phyloP scores from a whole-genome alignment of 768 basidiomycete genomes.

The Lactarius deliciosus region DNA sequence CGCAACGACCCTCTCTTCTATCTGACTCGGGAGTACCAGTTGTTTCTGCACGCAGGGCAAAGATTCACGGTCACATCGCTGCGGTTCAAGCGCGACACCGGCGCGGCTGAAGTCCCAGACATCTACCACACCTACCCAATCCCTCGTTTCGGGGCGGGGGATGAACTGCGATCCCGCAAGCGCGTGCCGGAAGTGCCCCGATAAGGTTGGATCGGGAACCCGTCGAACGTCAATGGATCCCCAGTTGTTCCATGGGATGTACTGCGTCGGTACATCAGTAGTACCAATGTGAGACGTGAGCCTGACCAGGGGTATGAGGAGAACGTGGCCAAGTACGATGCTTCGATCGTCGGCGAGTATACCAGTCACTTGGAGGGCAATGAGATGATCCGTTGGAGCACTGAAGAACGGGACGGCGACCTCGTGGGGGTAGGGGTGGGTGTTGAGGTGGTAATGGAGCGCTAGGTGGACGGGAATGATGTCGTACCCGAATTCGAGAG shows the following conservation, averaged over 20 bases:
- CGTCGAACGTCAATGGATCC: background rate
- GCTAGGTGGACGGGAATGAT: background rate
- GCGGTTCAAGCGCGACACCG: background rate
- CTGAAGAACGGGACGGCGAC: constrained; percentile 16
- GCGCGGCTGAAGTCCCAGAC: constrained; percentile 15
- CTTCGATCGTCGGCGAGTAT: background rate
- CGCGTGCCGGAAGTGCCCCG: background rate
- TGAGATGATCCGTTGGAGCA: constrained; percentile 1
- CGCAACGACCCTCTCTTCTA: background rate
- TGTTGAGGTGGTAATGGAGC: constrained; percentile 7
- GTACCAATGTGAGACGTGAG: background rate
- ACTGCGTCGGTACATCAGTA: background rate
- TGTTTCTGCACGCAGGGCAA: background rate
- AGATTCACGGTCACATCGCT: background rate
- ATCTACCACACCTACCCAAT: background rate
- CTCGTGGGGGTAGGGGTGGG: constrained; percentile 8
- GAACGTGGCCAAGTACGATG: background rate
- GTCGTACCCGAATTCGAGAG: constrained; percentile 14
- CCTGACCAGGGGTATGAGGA: constrained; percentile 12
- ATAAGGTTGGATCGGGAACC: background rate
- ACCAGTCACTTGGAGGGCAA: constrained; percentile 8
- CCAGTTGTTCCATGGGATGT: constrained; percentile 20
- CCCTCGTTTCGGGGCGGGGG: background rate
- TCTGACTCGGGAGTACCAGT: background rate
- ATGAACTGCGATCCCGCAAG: constrained; percentile 16